Evolutionary conservation across 208 protist genomes (phyloP).

Genomic region (Phytomonas sp.): DNA sequence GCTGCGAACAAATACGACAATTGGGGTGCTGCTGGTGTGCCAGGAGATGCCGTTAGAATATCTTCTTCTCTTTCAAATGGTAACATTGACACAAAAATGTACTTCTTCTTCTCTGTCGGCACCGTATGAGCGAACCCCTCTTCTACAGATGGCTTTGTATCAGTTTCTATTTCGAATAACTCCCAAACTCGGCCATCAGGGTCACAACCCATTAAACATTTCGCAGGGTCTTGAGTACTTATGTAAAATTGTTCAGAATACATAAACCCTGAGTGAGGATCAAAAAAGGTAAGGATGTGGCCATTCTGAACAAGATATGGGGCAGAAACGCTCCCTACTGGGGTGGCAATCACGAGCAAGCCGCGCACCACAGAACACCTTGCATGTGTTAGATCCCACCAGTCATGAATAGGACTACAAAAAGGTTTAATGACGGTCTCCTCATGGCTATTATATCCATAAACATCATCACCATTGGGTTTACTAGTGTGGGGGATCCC

Average conservation of each 20-base stretch:
- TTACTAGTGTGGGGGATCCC: neutral
- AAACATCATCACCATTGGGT: constrained; percentile 3
- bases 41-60: neutral
- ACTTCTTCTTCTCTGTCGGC: neutral
- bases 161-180: constrained; percentile 35
- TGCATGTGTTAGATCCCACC: constrained; percentile 23
- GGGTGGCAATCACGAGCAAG: constrained; percentile 22
- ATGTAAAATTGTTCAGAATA: constrained; percentile 30
- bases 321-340: constrained; percentile 19
- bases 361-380: constrained; percentile 21
- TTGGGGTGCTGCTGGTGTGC: neutral
- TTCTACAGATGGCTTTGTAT: neutral
- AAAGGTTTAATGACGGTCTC: constrained; percentile 2
- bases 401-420: constrained; percentile 30
- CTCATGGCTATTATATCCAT: neutral
- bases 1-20: neutral
- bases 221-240: constrained; percentile 24
- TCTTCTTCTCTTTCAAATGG: neutral
- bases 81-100: neutral
- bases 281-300: constrained; percentile 37
- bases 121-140: neutral
- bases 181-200: constrained; percentile 27
- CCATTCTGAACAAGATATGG: constrained; percentile 23
- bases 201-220: constrained; percentile 31
- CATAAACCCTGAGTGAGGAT: constrained; percentile 22